Percentiles rank a stretch among this genome's conserved stretches.
Evolutionary conservation across 1,139 yeast genomes (phyloP).

Genomic region (Geotrichum restrictum): DNA sequence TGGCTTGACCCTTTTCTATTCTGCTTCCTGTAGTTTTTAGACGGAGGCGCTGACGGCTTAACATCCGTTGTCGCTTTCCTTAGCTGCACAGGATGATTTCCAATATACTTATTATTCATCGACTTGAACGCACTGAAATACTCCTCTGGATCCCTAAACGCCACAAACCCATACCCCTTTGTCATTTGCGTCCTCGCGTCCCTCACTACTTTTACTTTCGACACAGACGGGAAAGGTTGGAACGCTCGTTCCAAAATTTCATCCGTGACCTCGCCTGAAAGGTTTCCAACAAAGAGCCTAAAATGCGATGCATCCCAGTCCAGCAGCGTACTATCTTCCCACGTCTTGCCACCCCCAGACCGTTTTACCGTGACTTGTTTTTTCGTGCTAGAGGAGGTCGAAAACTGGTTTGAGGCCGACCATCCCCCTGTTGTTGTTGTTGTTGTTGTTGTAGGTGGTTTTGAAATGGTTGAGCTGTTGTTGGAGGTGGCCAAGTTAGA

Average conservation of each 20-base stretch:
- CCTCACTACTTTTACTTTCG: slow-evolving; percentile 49
- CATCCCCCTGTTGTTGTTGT: neutral
- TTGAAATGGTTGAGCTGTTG: neutral
- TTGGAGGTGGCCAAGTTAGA: neutral
- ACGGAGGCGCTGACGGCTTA: slow-evolving; percentile 22
- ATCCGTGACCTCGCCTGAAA: slow-evolving; percentile 66
- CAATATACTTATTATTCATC: slow-evolving; percentile 72
- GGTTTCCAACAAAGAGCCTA: slow-evolving; percentile 68
- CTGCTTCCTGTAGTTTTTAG: neutral
- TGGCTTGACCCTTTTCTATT: neutral
- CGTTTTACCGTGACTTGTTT: slow-evolving; percentile 42
- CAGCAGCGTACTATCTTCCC: slow-evolving; percentile 49
- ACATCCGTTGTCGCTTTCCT: slow-evolving; percentile 59
- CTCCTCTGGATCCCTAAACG: slow-evolving; percentile 57
- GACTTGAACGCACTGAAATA: slow-evolving; percentile 68
- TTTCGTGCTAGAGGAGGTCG: slow-evolving; percentile 3
- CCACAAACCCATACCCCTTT: slow-evolving; percentile 70
- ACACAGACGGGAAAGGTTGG: slow-evolving; percentile 47
- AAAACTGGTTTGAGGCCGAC: too few relatives aligned
- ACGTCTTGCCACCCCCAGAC: slow-evolving; percentile 45
- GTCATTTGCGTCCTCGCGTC: slow-evolving; percentile 38
- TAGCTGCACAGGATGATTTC: slow-evolving; percentile 67
- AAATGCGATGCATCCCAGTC: slow-evolving; percentile 70
- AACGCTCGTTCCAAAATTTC: slow-evolving; percentile 52
- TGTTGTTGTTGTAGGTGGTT: neutral